A percentile compares a stretch with the other conserved stretches of the same genome.
Evolutionary conservation across 2,329 filamentous ascomycete genomes (phyloP).

Genomic region (Pseudogymnoascus sp.): DNA sequence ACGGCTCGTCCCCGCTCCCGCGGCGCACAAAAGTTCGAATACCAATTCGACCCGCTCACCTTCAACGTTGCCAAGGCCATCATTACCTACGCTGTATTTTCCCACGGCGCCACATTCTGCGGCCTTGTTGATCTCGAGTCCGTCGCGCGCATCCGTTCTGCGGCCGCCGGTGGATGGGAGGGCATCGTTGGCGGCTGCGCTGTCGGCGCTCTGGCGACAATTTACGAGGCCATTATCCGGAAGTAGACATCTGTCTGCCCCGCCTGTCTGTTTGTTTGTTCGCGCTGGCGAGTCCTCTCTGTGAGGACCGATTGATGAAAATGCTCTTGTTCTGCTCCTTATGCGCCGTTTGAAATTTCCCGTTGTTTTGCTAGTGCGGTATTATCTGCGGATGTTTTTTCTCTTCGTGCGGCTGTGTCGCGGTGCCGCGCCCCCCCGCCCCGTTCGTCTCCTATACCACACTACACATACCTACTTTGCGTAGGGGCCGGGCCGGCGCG

Average conservation of each 20-base stretch:
- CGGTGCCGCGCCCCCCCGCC: background rate
- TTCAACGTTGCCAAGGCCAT: constrained; percentile 88
- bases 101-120: constrained; percentile 53
- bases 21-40: constrained; percentile 41
- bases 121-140: constrained; percentile 53
- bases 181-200: constrained; percentile 60
- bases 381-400: background rate
- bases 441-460: background rate
- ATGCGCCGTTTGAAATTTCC: background rate
- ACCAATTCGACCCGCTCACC: constrained; percentile 71
- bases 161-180: constrained; percentile 64
- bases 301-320: background rate
- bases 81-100: constrained; percentile 72
- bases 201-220: constrained; percentile 58
- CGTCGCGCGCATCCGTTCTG: constrained; percentile 54
- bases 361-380: background rate
- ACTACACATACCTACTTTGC: constrained; percentile 1
- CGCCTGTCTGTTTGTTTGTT: background rate
- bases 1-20: constrained; percentile 37
- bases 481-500: background rate
- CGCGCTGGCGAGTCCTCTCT: background rate
- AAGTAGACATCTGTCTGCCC: constrained; percentile 38
- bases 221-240: constrained; percentile 72
- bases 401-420: constrained; percentile 1
- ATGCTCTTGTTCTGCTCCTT: background rate